Conservation (phyloP, 1,284 basidiomycete species). For the Cryptococcus jaspeensis region DNA sequence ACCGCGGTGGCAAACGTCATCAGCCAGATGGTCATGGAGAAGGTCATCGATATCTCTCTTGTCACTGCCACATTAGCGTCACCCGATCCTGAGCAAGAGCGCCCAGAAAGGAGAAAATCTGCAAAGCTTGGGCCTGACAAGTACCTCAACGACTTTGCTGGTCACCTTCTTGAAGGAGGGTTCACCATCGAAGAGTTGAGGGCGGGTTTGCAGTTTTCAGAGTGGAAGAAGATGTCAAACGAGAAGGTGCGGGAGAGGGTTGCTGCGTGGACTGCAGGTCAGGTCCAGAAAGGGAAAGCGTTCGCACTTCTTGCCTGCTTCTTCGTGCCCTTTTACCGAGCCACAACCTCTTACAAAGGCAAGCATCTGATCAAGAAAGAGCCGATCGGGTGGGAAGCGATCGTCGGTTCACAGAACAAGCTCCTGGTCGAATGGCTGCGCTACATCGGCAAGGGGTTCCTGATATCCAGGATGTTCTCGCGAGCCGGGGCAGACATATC, state of each 20-base stretch:
- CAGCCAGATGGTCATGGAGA: constrained; percentile 5
- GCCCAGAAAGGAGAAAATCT: not conserved
- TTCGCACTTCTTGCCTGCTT: constrained; percentile 3
- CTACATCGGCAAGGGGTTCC: constrained; percentile 10
- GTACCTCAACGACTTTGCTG: not conserved
- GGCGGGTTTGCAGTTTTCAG: not conserved
- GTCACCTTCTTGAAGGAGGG: not conserved
- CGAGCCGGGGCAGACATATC: constrained; percentile 1
- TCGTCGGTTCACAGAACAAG: not conserved
- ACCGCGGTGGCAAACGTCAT: constrained; percentile 3
- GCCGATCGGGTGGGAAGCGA: not conserved
- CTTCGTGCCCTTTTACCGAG: constrained; percentile 9
- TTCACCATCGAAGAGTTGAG: not conserved
- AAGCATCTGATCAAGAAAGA: not conserved
- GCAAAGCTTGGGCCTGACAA: not conserved
- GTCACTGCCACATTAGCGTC: not conserved
- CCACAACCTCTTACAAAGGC: not conserved
- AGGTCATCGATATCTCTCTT: constrained; percentile 5
- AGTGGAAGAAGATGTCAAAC: constrained; percentile 1
- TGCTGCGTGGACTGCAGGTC: not conserved
- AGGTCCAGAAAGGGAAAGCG: not conserved
- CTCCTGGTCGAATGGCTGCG: constrained; percentile 9
- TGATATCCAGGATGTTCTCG: constrained; percentile 11
- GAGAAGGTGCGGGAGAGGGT: constrained; percentile 1
- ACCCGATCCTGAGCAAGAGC: not conserved